Evolutionary conservation across 352 stramenopile genomes (phyloP).

Genomic region (Phytophthora hibernalis): DNA sequence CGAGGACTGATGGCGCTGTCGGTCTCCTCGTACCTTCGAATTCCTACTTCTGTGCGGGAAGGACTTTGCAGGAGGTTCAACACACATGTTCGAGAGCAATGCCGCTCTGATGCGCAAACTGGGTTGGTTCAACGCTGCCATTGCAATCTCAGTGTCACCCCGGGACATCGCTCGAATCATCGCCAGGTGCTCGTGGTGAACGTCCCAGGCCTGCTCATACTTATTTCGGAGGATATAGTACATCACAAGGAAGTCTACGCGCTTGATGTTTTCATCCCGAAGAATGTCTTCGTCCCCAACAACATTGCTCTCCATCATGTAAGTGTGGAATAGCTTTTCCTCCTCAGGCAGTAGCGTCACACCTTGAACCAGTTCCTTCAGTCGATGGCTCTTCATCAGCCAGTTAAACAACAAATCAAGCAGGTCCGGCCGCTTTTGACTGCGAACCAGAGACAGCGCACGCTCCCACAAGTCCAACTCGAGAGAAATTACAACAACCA

Average conservation of each 20-base stretch:
- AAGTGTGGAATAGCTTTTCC: slow-evolving; percentile 68
- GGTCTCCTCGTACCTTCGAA: slow-evolving; percentile 37
- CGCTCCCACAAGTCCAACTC: slow-evolving; percentile 82
- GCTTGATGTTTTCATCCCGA: slow-evolving; percentile 74
- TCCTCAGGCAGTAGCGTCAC: slow-evolving; percentile 61
- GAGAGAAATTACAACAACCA: slow-evolving; percentile 81
- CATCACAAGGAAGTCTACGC: slow-evolving; percentile 83
- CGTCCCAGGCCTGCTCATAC: slow-evolving; percentile 74
- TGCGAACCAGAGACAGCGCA: slow-evolving; percentile 66
- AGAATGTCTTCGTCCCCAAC: slow-evolving; percentile 59
- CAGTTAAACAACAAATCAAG: slow-evolving; percentile 74
- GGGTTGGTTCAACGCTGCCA: slow-evolving; percentile 59
- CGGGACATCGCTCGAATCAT: slow-evolving; percentile 70
- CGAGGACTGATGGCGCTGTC: slow-evolving; percentile 24
- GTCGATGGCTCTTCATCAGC: slow-evolving; percentile 69
- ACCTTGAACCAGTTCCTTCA: slow-evolving; percentile 80
- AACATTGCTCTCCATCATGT: slow-evolving; percentile 77
- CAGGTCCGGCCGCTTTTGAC: slow-evolving; percentile 63
- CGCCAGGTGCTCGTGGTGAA: slow-evolving; percentile 79
- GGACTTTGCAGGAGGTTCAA: slow-evolving; percentile 53
- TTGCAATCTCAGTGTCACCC: slow-evolving; percentile 70
- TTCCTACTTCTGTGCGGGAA: slow-evolving; percentile 42
- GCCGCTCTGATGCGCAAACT: slow-evolving; percentile 71
- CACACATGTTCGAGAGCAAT: slow-evolving; percentile 74
- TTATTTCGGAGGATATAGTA: slow-evolving; percentile 84